Evolutionary conservation across 192 early-diverging fungal species (phyloP).

Genomic region (Allomyces arbusculus): DNA sequence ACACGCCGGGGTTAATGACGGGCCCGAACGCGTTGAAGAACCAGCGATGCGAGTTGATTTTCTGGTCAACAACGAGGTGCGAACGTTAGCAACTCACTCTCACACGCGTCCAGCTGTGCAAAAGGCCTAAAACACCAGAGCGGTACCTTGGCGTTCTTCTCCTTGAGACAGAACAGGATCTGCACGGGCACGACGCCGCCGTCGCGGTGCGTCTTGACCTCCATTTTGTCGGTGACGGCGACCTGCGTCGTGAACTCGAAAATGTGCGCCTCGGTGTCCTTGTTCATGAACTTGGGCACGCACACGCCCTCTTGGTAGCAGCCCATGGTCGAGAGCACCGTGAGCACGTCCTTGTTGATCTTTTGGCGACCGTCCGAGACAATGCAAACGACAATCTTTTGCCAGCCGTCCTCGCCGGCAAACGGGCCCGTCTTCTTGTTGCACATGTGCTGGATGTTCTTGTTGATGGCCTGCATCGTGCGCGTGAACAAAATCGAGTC

Average conservation of each 20-base stretch:
- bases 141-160: too few species aligned
- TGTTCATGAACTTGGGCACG: slow-evolving; percentile 36
- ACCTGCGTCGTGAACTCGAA: slow-evolving; percentile 45
- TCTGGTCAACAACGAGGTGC: slow-evolving; percentile 6
- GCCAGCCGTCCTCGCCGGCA: slow-evolving; percentile 53
- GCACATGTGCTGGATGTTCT: slow-evolving; percentile 65
- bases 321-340: slow-evolving; percentile 51
- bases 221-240: slow-evolving; percentile 24
- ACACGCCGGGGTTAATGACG: slow-evolving; percentile 33
- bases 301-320: slow-evolving; percentile 54
- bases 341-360: slow-evolving; percentile 36
- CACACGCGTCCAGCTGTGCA: too few species aligned
- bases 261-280: slow-evolving; percentile 41
- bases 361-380: slow-evolving; percentile 59
- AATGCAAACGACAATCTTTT: slow-evolving; percentile 58
- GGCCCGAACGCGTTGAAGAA: slow-evolving; percentile 41
- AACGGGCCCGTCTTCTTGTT: slow-evolving; percentile 33
- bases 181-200: slow-evolving; percentile 42
- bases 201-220: slow-evolving; percentile 22
- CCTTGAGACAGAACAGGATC: slow-evolving; percentile 58
- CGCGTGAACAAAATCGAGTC: slow-evolving; percentile 77
- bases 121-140: too few species aligned
- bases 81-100: too few species aligned
- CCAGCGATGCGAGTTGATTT: slow-evolving; percentile 41
- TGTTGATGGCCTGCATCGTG: slow-evolving; percentile 68